These are phyloP conservation scores for Benincasa hispida DNA, from an alignment of 306 rosid genomes.

Conservation along the genomic window DNA sequence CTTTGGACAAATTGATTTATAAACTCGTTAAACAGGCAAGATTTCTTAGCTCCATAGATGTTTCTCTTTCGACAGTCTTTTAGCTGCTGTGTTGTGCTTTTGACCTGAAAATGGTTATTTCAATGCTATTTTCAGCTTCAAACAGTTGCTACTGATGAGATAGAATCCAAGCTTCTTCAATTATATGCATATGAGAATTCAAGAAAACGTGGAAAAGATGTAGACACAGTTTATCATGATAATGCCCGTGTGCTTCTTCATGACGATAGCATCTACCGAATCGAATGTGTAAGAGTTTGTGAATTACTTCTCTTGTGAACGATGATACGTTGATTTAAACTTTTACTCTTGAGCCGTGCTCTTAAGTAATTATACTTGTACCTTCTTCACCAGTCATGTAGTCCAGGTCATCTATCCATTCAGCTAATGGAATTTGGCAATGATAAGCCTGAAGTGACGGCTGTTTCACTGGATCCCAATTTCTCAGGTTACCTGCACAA, in stretches of 20 bases:
- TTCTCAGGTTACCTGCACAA: constrained; percentile 77
- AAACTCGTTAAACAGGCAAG: constrained; percentile 84
- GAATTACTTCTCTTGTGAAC: constrained; percentile 2
- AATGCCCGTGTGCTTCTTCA: constrained; percentile 83
- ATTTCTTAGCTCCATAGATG: not conserved
- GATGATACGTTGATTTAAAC: not conserved
- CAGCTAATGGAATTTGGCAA: constrained; percentile 84
- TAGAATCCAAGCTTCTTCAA: constrained; percentile 76
- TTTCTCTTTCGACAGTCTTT: not conserved
- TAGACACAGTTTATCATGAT: constrained; percentile 74
- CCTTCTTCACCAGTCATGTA: constrained; percentile 42
- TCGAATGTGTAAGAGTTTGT: constrained; percentile 57
- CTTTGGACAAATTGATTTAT: constrained; percentile 86
- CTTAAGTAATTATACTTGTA: constrained; percentile 1
- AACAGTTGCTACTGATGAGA: constrained; percentile 68
- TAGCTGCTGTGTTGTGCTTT: not conserved
- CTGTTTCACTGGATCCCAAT: constrained; percentile 83
- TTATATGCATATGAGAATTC: constrained; percentile 76
- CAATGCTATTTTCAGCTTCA: constrained; percentile 50
- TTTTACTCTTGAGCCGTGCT: not conserved
- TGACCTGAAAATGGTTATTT: not conserved
- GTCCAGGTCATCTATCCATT: constrained; percentile 42
- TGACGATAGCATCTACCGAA: constrained; percentile 79
- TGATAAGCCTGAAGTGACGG: constrained; percentile 82
- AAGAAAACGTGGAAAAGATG: constrained; percentile 54